Evolutionary conservation across 1,284 basidiomycete species (phyloP).

Genomic region (Ceratobasidium sp.): DNA sequence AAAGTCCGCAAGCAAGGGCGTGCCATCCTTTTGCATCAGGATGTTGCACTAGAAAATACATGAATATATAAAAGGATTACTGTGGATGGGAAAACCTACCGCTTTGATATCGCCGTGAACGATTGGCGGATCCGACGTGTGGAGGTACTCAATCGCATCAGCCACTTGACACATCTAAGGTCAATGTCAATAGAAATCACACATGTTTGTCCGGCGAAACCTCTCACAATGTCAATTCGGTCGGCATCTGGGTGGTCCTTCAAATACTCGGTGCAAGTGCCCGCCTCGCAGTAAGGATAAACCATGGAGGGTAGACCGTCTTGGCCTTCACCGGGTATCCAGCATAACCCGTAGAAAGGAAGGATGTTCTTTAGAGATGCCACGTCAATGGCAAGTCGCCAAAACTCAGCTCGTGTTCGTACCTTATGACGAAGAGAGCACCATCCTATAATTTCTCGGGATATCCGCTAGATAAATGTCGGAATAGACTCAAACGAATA

Average conservation of each 20-base stretch:
- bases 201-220: background rate
- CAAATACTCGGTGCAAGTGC: constrained; percentile 28
- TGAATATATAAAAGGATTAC: background rate
- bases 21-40: constrained; percentile 30
- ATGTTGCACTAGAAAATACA: constrained; percentile 29
- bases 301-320: constrained; percentile 23
- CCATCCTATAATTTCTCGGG: constrained; percentile 17
- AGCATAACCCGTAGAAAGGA: constrained; percentile 24
- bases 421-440: background rate
- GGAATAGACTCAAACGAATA: background rate
- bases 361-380: constrained; percentile 9
- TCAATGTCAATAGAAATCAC: background rate
- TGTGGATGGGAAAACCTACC: constrained; percentile 8
- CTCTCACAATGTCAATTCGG: constrained; percentile 26
- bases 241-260: constrained; percentile 1
- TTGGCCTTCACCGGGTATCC: background rate
- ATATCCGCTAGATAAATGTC: constrained; percentile 17
- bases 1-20: constrained; percentile 36
- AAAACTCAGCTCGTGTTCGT: background rate
- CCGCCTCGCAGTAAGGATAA: constrained; percentile 33
- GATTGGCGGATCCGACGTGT: constrained; percentile 25
- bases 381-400: background rate
- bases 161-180: constrained; percentile 36
- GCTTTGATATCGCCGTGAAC: constrained; percentile 41
- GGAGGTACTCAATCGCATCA: constrained; percentile 38